Conservation (phyloP, 2,329 filamentous ascomycete species). For the Fusarium pseudonygamai region DNA sequence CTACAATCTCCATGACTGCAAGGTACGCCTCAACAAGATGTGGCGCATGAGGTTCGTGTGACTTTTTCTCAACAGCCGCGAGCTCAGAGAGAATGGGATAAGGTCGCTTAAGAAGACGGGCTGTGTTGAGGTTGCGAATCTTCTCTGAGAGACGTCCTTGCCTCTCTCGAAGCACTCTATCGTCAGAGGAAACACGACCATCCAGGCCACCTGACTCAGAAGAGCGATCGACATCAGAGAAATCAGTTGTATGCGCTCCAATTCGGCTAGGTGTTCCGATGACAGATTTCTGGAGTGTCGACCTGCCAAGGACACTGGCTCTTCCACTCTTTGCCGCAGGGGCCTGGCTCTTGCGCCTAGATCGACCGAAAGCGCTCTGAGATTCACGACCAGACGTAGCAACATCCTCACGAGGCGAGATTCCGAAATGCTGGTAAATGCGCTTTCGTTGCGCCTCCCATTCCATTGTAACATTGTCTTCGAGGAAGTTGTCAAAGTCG, state of each 20-base stretch:
- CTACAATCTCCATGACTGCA: slow-evolving; percentile 80
- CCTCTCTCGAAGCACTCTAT: slow-evolving; percentile 83
- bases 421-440: slow-evolving; percentile 96
- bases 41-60: slow-evolving; percentile 74
- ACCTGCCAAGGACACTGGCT: slow-evolving; percentile 60
- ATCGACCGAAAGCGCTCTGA: slow-evolving; percentile 68
- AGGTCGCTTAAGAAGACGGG: slow-evolving; percentile 70
- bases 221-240: slow-evolving; percentile 73
- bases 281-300: slow-evolving; percentile 81
- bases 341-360: slow-evolving; percentile 60
- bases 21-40: slow-evolving; percentile 85
- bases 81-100: slow-evolving; percentile 83
- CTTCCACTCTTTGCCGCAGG: slow-evolving; percentile 65
- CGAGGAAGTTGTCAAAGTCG: slow-evolving; percentile 93
- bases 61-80: slow-evolving; percentile 74
- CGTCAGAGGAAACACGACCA: slow-evolving; percentile 65
- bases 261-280: slow-evolving; percentile 82
- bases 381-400: slow-evolving; percentile 55
- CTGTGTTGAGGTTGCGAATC: slow-evolving; percentile 80
- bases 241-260: slow-evolving; percentile 70
- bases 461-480: slow-evolving; percentile 93
- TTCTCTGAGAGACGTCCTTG: slow-evolving; percentile 83
- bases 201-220: slow-evolving; percentile 57
- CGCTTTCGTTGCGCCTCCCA: slow-evolving; percentile 94
- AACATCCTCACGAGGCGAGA: slow-evolving; percentile 68